Evolutionary conservation across 345 rosid genomes (phyloP).

Genomic region (Salix suchowensis): DNA sequence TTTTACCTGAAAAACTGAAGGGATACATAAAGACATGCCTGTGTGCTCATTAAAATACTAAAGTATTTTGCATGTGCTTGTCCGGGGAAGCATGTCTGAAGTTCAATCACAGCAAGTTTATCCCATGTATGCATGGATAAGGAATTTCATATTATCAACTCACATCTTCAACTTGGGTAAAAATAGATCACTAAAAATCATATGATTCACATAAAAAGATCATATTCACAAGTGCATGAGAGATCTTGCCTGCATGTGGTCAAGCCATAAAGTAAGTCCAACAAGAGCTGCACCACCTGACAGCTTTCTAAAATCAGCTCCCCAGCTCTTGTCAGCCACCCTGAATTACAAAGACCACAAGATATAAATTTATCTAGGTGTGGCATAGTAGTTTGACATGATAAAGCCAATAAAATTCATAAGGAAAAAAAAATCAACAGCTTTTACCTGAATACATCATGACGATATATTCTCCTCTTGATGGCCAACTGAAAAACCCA

Average conservation of each 20-base stretch:
- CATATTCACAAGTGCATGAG: constrained; percentile 2
- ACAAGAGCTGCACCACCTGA: constrained; percentile 97
- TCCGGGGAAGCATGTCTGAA: neutral
- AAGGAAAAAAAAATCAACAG: neutral
- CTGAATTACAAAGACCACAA: constrained; percentile 40
- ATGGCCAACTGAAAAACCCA: constrained; percentile 85
- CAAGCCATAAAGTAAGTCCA: constrained; percentile 93
- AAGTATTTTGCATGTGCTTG: neutral
- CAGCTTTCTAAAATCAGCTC: constrained; percentile 87
- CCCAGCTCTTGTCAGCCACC: constrained; percentile 94
- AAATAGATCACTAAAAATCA: neutral
- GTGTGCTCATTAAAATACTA: neutral
- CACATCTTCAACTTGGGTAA: neutral
- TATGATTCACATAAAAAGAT: neutral
- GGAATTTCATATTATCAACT: neutral
- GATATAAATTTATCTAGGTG: neutral
- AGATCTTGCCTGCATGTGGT: constrained; percentile 78
- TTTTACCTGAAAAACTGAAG: neutral
- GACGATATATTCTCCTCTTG: constrained; percentile 65
- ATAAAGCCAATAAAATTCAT: neutral
- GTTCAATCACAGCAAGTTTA: neutral
- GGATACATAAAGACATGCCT: neutral
- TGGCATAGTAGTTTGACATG: neutral
- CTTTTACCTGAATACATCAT: constrained; percentile 70
- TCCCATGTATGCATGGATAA: neutral